phyloP scores from a whole-genome alignment of 805 yeast genomes.

The Metschnikowia aberdeeniae region DNA sequence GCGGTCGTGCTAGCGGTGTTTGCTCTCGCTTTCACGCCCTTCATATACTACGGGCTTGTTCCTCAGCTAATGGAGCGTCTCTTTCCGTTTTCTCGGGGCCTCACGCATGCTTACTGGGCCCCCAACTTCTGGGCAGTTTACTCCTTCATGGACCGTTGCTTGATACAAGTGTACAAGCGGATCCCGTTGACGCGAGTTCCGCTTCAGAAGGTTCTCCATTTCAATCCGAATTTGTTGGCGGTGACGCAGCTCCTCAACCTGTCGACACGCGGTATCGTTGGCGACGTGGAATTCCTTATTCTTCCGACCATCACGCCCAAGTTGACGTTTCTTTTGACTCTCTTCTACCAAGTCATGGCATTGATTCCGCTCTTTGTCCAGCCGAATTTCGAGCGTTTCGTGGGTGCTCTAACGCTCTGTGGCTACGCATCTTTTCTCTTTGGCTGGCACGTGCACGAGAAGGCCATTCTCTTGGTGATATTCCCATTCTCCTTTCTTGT shows the following conservation, averaged over 20 bases:
- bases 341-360: slow-evolving; percentile 81
- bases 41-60: slow-evolving; percentile 54
- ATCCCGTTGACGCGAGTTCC: slow-evolving; percentile 31
- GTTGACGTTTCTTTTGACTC: slow-evolving; percentile 70
- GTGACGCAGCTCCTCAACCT: slow-evolving; percentile 28
- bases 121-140: slow-evolving; percentile 97
- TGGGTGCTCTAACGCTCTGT: slow-evolving; percentile 83
- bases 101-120: slow-evolving; percentile 99
- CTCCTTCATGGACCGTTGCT: slow-evolving; percentile 71
- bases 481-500: slow-evolving; percentile 83
- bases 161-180: slow-evolving; percentile 44
- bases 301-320: slow-evolving; percentile 79
- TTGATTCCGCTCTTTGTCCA: slow-evolving; percentile 62
- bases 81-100: slow-evolving; percentile 91
- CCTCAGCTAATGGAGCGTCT: slow-evolving; percentile 65
- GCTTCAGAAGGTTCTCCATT: slow-evolving; percentile 37
- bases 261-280: slow-evolving; percentile 82
- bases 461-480: slow-evolving; percentile 86
- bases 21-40: slow-evolving; percentile 73
- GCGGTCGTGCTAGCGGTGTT: slow-evolving; percentile 59
- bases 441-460: slow-evolving; percentile 99
- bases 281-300: slow-evolving; percentile 79
- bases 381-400: slow-evolving; percentile 73
- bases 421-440: slow-evolving; percentile 88
- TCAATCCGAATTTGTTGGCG: slow-evolving; percentile 40